phyloP scores from a whole-genome alignment of 1,284 basidiomycete genomes.

The Tausonia pullulans region DNA sequence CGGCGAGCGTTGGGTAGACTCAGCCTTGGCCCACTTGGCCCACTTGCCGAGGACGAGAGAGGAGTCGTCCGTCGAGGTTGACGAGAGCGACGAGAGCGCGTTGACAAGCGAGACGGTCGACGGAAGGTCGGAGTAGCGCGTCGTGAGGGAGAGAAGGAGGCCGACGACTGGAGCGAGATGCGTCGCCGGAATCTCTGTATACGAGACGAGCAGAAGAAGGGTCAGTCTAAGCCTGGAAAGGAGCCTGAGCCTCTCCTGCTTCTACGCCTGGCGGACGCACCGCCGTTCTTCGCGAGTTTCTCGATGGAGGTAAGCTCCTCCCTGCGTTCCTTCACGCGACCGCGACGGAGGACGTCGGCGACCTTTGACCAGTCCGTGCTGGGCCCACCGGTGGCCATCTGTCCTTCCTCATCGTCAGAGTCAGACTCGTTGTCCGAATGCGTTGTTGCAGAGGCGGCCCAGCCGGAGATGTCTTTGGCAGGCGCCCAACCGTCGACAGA shows the following conservation, averaged over 20 bases:
- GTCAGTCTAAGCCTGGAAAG: neutral
- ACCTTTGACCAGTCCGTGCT: neutral
- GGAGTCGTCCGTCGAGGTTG: too few relatives aligned
- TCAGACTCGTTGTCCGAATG: slow-evolving; percentile 3
- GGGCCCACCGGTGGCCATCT: neutral
- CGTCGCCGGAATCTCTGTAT: slow-evolving; percentile 4
- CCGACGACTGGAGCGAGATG: neutral
- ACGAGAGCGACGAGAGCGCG: neutral
- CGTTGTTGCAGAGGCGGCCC: slow-evolving; percentile 9
- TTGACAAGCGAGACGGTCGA: slow-evolving; percentile 10
- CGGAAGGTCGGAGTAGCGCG: slow-evolving; percentile 6
- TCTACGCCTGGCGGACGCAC: neutral
- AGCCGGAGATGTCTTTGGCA: slow-evolving; percentile 5
- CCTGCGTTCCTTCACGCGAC: neutral
- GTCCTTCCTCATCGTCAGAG: neutral
- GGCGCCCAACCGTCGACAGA: neutral
- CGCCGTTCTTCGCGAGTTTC: slow-evolving; percentile 2
- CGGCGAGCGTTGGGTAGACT: too few relatives aligned
- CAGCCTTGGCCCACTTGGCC: too few relatives aligned
- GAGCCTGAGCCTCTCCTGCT: neutral
- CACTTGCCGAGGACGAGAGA: too few relatives aligned
- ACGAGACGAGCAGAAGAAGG: neutral
- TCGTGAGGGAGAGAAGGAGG: slow-evolving; percentile 6
- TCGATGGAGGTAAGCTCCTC: slow-evolving; percentile 1
- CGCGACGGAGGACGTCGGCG: slow-evolving; percentile 2